Conservation (phyloP, 228 moss, liverwort and hornwort species). For the Sphagnum magellanicum region DNA sequence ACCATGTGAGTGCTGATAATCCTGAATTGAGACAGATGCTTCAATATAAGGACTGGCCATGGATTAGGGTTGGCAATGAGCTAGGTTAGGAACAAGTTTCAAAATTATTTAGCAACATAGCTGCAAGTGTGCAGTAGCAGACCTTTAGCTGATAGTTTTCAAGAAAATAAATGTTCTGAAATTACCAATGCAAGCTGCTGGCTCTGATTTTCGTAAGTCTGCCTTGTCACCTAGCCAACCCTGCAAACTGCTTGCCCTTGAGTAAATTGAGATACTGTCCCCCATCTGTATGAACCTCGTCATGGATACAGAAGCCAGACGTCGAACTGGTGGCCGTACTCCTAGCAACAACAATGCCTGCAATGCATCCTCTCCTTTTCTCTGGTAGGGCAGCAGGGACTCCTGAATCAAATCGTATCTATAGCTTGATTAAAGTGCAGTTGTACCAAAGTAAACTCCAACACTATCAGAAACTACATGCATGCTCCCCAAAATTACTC, state of each 20-base stretch:
- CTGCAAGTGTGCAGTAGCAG: no score
- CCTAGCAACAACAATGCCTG: constrained; percentile 78
- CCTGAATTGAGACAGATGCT: no score
- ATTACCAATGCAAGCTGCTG: constrained; percentile 76
- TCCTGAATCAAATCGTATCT: constrained; percentile 29
- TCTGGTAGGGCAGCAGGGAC: constrained; percentile 65
- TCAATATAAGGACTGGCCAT: no score
- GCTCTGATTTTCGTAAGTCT: constrained; percentile 80
- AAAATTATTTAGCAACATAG: no score
- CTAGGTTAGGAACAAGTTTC: no score
- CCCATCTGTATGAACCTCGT: constrained; percentile 87
- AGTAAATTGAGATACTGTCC: constrained; percentile 91
- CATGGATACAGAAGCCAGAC: constrained; percentile 81
- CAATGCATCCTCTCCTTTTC: constrained; percentile 89
- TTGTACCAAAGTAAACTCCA: no score
- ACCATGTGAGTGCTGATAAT: no score
- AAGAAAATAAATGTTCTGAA: neutral
- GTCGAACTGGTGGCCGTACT: constrained; percentile 83
- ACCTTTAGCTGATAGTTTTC: neutral
- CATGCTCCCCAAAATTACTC: no score
- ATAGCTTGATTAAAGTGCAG: no score
- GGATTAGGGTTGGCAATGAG: no score
- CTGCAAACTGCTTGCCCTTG: constrained; percentile 92
- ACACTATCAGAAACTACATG: no score
- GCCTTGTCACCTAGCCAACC: constrained; percentile 98